Evolutionary conservation across 805 yeast species (phyloP).

Genomic region (Wickerhamiella nectarea): DNA sequence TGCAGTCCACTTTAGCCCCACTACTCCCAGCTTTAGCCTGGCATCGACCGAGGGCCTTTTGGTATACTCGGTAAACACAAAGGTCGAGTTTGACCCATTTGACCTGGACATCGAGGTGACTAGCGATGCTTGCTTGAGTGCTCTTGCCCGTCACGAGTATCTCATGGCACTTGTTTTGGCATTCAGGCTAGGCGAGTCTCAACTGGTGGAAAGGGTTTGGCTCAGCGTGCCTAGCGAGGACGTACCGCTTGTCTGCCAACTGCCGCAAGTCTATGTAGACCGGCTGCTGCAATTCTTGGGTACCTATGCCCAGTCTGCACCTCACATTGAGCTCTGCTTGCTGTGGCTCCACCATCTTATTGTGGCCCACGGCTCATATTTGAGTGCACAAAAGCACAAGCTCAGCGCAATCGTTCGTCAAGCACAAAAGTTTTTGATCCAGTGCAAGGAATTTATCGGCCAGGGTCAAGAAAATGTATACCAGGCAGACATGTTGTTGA

Average conservation of each 20-base stretch:
- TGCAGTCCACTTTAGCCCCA: constrained; percentile 71
- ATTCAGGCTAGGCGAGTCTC: constrained; percentile 74
- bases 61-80: constrained; percentile 61
- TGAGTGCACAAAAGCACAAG: constrained; percentile 45
- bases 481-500: constrained; percentile 9
- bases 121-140: constrained; percentile 55
- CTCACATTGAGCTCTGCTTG: constrained; percentile 72
- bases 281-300: constrained; percentile 55
- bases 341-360: constrained; percentile 66
- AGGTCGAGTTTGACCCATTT: constrained; percentile 74
- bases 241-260: constrained; percentile 46
- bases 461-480: constrained; percentile 17
- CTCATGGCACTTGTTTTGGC: constrained; percentile 81
- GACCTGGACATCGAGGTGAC: constrained; percentile 89
- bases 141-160: constrained; percentile 46
- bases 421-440: constrained; percentile 46
- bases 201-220: constrained; percentile 57
- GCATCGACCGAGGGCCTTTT: constrained; percentile 90
- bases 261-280: constrained; percentile 67
- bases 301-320: constrained; percentile 53
- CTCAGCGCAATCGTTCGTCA: constrained; percentile 54
- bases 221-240: constrained; percentile 57
- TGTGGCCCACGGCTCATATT: constrained; percentile 62
- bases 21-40: constrained; percentile 81
- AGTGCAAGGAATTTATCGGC: constrained; percentile 18